Conservation (phyloP, 192 early-diverging fungal genomes). For the Podochytrium sp. region DNA sequence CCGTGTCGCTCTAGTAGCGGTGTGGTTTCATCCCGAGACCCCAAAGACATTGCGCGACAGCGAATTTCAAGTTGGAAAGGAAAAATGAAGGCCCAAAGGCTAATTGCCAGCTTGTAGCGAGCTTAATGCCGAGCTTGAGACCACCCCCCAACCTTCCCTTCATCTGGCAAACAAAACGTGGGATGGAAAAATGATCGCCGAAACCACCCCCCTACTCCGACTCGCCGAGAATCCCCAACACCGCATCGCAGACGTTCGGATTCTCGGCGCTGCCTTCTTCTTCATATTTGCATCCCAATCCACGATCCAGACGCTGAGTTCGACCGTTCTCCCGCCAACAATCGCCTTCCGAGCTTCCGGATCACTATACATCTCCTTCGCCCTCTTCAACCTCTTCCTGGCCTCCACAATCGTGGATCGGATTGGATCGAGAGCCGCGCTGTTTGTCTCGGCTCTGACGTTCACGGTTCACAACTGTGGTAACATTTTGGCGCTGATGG, state of each 20-base stretch:
- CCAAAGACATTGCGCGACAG: too few relatives aligned
- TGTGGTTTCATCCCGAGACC: too few relatives aligned
- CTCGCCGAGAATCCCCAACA: neutral
- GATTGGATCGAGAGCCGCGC: slow-evolving; percentile 8
- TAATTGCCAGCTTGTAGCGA: neutral
- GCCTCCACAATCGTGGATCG: slow-evolving; percentile 24
- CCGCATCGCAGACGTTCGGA: slow-evolving; percentile 11
- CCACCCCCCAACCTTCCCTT: too few relatives aligned
- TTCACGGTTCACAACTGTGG: slow-evolving; percentile 7
- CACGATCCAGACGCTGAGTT: slow-evolving; percentile 13
- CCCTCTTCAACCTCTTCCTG: slow-evolving; percentile 24
- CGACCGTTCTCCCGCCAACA: slow-evolving; percentile 11
- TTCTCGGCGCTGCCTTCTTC: slow-evolving; percentile 20
- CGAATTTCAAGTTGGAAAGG: neutral
- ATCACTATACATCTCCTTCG: slow-evolving; percentile 26
- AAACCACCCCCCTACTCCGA: too few relatives aligned
- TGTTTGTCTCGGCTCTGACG: slow-evolving; percentile 17
- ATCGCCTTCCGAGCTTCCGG: slow-evolving; percentile 12
- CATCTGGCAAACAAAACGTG: too few relatives aligned
- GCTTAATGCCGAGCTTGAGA: neutral
- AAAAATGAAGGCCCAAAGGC: neutral
- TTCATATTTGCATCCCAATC: slow-evolving; percentile 18
- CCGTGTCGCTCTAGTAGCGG: too few relatives aligned
- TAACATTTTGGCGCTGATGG: slow-evolving; percentile 9
- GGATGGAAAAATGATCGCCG: too few relatives aligned